A percentile compares a stretch with the other conserved stretches of the same genome.
Evolutionary conservation across 345 rosid species (phyloP).

Genomic region (Pistacia integerrima): DNA sequence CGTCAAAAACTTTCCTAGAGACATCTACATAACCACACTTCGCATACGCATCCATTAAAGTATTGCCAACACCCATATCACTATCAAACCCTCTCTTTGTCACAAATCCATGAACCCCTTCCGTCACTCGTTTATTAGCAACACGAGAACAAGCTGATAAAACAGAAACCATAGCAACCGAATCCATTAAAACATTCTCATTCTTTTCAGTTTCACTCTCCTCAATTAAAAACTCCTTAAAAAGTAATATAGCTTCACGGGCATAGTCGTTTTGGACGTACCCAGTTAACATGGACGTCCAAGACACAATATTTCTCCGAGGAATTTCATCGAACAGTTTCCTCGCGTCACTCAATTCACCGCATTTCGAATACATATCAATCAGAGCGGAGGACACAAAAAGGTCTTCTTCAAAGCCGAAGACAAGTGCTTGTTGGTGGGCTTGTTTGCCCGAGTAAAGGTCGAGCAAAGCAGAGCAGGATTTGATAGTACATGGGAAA

Average conservation of each 20-base stretch:
- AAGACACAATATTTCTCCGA: conserved; percentile 61
- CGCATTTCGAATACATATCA: conserved; percentile 73
- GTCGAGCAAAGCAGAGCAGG: conserved; percentile 79
- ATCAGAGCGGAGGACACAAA: conserved; percentile 81
- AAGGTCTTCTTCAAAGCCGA: conserved; percentile 65
- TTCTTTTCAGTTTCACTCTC: conserved; percentile 39
- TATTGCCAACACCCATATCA: conserved; percentile 60
- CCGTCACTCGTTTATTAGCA: conserved; percentile 45
- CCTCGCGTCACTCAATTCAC: conserved; percentile 57
- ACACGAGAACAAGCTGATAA: conserved; percentile 77
- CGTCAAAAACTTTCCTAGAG: conserved; percentile 70
- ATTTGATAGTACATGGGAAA: conserved; percentile 84
- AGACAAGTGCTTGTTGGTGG: conserved; percentile 79
- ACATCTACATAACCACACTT: conserved; percentile 53
- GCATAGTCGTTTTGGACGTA: conserved; percentile 63
- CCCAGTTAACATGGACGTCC: conserved; percentile 88
- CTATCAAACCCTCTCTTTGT: conserved; percentile 63
- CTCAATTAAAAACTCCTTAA: conserved; percentile 62
- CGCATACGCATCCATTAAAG: conserved; percentile 80
- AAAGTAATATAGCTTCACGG: conserved; percentile 56
- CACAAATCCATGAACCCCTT: conserved; percentile 61
- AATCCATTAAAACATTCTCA: conserved; percentile 46
- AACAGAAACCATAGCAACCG: conserved; percentile 68
- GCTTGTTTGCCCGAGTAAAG: conserved; percentile 70
- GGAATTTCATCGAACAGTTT: conserved; percentile 81